Evolutionary conservation across 2,329 filamentous ascomycete genomes (phyloP).

Genomic region (Trichoderma sp.): DNA sequence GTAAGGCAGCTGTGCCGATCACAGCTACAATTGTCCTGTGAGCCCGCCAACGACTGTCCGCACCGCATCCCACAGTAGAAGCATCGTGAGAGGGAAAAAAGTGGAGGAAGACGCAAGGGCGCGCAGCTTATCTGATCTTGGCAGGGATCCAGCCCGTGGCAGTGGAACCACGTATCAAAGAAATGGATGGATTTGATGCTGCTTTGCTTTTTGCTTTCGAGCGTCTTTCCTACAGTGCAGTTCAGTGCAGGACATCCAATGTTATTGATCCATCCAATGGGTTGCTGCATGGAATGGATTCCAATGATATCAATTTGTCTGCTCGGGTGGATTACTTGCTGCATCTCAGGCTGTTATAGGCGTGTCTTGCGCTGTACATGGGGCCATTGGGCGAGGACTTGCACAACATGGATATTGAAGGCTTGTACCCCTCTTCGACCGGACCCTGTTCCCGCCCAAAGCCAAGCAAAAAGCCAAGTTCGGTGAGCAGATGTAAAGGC

Average conservation of each 20-base stretch:
- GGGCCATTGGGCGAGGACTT: not conserved
- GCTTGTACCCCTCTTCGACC: not conserved
- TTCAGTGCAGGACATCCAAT: not conserved
- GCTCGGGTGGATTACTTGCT: not conserved
- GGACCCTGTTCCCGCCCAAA: not conserved
- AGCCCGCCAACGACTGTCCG: no score
- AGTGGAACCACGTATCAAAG: conserved; percentile 1
- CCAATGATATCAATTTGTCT: not conserved
- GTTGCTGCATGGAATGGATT: not conserved
- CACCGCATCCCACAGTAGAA: no score
- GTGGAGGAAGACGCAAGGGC: conserved; percentile 13
- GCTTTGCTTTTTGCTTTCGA: not conserved
- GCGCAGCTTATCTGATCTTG: conserved; percentile 15
- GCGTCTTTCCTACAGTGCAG: not conserved
- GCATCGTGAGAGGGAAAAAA: not conserved
- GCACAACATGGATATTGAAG: not conserved
- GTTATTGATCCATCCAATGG: not conserved
- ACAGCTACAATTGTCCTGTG: no score
- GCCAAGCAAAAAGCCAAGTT: not conserved
- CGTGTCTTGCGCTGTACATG: not conserved
- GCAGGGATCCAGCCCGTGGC: not conserved
- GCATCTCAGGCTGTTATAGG: not conserved
- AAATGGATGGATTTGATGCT: not conserved
- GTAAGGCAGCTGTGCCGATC: not conserved
- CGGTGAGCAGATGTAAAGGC: not conserved